A percentile compares a stretch with the other conserved stretches of the same genome.
These are phyloP conservation scores for Colletotrichum graminicola DNA, from an alignment of 2,329 filamentous ascomycete species.

Conservation along the genomic window DNA sequence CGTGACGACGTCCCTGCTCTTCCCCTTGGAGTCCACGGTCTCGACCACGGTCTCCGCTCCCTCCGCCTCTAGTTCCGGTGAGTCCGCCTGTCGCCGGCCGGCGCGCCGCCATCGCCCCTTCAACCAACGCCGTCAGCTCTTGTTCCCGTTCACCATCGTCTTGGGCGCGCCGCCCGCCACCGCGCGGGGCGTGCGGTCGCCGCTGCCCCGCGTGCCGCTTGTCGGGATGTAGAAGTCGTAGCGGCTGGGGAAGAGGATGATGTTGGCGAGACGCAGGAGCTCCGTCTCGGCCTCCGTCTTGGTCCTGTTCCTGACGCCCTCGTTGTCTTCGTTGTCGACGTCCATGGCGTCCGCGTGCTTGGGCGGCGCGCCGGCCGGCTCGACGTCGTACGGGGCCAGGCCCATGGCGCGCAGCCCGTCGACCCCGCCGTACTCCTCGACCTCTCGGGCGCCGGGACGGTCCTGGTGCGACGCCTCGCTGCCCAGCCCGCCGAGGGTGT, in stretches of 20 bases:
- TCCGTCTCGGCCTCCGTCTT: conserved; percentile 61
- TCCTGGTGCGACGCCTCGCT: conserved; percentile 64
- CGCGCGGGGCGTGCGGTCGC: conserved; percentile 41
- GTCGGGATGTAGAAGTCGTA: conserved; percentile 43
- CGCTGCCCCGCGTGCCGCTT: conserved; percentile 26
- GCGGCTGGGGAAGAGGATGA: conserved; percentile 64
- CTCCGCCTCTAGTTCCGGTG: conserved; percentile 16
- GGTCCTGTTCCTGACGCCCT: conserved; percentile 46
- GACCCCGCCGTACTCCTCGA: conserved; percentile 63
- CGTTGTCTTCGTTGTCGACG: conserved; percentile 44
- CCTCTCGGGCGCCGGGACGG: conserved; percentile 63
- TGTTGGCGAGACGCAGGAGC: conserved; percentile 66
- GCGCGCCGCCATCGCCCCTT: conserved; percentile 43
- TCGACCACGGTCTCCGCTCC: conserved; percentile 11
- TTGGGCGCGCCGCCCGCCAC: conserved; percentile 12
- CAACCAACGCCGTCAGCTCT: conserved; percentile 44
- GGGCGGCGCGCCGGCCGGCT: conserved; percentile 50
- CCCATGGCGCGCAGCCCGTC: conserved; percentile 70
- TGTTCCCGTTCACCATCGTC: conserved; percentile 16
- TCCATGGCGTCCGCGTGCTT: conserved; percentile 45
- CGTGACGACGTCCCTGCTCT: conserved; percentile 30
- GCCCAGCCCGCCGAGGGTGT: conserved; percentile 64
- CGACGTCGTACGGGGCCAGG: conserved; percentile 62
- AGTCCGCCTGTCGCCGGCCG: conserved; percentile 12
- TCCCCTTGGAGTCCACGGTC: conserved; percentile 18